These are phyloP conservation scores for Syncephalastrum racemosum DNA, from an alignment of 371 early-diverging fungal species.

Conservation along the genomic window DNA sequence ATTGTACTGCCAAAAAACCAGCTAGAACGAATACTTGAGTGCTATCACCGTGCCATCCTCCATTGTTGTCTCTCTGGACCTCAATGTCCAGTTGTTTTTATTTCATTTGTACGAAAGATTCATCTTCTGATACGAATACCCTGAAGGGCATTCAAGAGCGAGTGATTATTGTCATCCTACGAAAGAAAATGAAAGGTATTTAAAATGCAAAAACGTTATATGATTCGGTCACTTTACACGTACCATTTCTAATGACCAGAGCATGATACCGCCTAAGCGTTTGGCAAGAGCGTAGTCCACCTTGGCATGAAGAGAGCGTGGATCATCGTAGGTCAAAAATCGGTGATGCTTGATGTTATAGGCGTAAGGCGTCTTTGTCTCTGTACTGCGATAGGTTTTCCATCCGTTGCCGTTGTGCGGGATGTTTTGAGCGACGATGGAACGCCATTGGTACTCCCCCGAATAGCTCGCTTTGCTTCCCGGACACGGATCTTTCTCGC, in stretches of 20 bases:
- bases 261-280: slow-evolving; percentile 54
- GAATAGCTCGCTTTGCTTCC: slow-evolving; percentile 9
- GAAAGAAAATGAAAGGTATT: not conserved
- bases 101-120: too few species aligned
- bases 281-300: slow-evolving; percentile 42
- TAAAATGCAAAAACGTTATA: too few species aligned
- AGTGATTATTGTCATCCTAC: slow-evolving; percentile 27
- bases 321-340: slow-evolving; percentile 61
- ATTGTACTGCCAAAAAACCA: too few species aligned
- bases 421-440: slow-evolving; percentile 15
- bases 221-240: not conserved
- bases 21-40: too few species aligned
- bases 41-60: too few species aligned
- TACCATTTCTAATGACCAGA: slow-evolving; percentile 57
- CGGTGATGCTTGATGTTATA: slow-evolving; percentile 38
- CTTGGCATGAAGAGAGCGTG: slow-evolving; percentile 46
- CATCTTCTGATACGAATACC: too few species aligned
- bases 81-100: too few species aligned
- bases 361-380: slow-evolving; percentile 56
- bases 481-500: slow-evolving; percentile 13
- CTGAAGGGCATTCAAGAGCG: slow-evolving; percentile 29
- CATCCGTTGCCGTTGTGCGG: slow-evolving; percentile 18
- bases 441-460: slow-evolving; percentile 29
- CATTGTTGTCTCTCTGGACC: too few species aligned
- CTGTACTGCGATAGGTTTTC: slow-evolving; percentile 9